phyloP scores from a whole-genome alignment of 2,329 filamentous ascomycete species.

The Pezicula radicicola region DNA sequence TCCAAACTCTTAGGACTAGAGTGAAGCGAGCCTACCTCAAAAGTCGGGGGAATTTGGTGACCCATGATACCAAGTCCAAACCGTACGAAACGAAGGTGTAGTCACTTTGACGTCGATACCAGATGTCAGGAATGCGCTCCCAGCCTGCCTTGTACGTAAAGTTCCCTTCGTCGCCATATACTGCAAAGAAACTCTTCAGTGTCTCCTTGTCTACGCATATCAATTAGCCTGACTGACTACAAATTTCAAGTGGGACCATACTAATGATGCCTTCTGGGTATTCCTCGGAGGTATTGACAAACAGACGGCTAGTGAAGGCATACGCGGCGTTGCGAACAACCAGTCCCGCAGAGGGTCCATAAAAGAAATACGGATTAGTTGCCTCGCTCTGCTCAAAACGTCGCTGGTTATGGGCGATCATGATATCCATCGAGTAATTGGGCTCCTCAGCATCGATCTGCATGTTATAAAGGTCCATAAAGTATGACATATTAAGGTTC shows the following conservation, averaged over 20 bases:
- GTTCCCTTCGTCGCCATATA: not conserved
- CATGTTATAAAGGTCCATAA: constrained; percentile 40
- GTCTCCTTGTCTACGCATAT: not conserved
- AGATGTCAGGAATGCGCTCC: constrained; percentile 8
- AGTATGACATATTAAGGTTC: constrained; percentile 47
- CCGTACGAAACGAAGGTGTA: not conserved
- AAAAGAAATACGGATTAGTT: constrained; percentile 49
- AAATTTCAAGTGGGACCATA: constrained; percentile 27
- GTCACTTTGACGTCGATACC: not conserved
- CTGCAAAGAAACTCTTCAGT: constrained; percentile 14
- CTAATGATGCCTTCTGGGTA: constrained; percentile 24
- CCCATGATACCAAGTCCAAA: not conserved
- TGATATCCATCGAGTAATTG: constrained; percentile 13
- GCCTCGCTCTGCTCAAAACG: constrained; percentile 37
- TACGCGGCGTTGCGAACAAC: constrained; percentile 47
- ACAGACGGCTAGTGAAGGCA: constrained; percentile 38
- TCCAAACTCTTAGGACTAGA: too few species aligned
- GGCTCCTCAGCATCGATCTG: not conserved
- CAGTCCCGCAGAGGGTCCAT: constrained; percentile 47
- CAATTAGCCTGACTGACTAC: not conserved
- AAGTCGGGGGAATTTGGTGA: not conserved
- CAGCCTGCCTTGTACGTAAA: not conserved
- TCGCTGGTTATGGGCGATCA: not conserved
- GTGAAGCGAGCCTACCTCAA: not conserved
- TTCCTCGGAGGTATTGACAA: constrained; percentile 41